Conservation (phyloP, 371 early-diverging fungal genomes). For the Rhizopus stolonifer region DNA sequence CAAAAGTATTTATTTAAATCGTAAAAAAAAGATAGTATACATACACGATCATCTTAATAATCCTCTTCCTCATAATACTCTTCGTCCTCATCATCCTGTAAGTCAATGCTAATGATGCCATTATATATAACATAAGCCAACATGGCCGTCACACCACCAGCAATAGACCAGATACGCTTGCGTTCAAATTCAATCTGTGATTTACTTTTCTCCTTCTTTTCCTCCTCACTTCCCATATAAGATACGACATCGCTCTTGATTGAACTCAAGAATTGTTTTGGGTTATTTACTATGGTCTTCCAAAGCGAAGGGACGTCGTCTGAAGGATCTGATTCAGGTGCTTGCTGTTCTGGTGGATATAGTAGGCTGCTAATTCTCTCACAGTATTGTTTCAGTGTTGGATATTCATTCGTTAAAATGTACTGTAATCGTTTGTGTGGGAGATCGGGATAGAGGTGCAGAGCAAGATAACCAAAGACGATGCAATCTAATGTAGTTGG, state of each 20-base stretch:
- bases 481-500: slow-evolving; percentile 68
- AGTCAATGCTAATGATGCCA: slow-evolving; percentile 55
- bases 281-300: slow-evolving; percentile 47
- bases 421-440: slow-evolving; percentile 62
- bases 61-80: background rate
- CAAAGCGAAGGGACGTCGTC: slow-evolving; percentile 57
- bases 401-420: slow-evolving; percentile 59
- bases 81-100: slow-evolving; percentile 28
- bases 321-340: slow-evolving; percentile 30
- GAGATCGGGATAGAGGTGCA: slow-evolving; percentile 64
- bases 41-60: background rate
- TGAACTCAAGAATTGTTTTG: slow-evolving; percentile 45
- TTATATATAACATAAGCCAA: slow-evolving; percentile 56
- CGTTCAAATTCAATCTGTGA: slow-evolving; percentile 60
- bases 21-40: too few relatives aligned
- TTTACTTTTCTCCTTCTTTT: slow-evolving; percentile 43
- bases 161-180: slow-evolving; percentile 60
- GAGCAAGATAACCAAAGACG: slow-evolving; percentile 68
- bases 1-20: too few relatives aligned
- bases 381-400: slow-evolving; percentile 58
- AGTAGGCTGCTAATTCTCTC: slow-evolving; percentile 46
- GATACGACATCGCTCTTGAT: slow-evolving; percentile 39
- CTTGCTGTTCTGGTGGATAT: slow-evolving; percentile 28
- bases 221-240: slow-evolving; percentile 32
- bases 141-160: slow-evolving; percentile 56